phyloP scores from a whole-genome alignment of 345 rosid genomes.

The Rhodamnia rubescens region DNA sequence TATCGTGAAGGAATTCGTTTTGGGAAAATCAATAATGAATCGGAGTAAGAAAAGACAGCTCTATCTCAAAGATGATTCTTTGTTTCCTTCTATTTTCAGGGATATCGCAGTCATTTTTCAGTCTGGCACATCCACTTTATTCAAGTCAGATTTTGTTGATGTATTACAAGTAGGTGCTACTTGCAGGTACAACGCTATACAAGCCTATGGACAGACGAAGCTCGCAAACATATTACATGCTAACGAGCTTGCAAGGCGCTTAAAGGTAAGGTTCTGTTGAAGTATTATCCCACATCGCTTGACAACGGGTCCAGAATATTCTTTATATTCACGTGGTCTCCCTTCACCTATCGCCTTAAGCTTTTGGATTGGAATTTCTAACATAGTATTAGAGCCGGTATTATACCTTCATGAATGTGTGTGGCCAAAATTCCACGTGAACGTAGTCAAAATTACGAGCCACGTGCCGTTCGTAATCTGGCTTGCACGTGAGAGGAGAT shows the following conservation, averaged over 20 bases:
- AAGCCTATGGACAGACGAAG: conserved; percentile 25
- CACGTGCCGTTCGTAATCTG: no score
- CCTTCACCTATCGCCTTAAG: no score
- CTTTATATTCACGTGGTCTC: no score
- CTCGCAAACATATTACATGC: conserved; percentile 27
- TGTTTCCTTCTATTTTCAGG: not conserved
- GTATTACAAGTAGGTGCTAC: not conserved
- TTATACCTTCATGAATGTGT: no score
- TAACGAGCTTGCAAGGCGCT: conserved; percentile 19
- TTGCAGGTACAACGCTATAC: conserved; percentile 1
- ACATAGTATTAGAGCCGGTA: no score
- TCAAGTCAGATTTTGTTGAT: not conserved
- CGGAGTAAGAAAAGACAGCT: conserved; percentile 18
- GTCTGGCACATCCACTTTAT: not conserved
- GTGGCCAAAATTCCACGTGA: no score
- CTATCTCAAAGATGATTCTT: not conserved
- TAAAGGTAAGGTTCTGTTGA: conserved; percentile 17
- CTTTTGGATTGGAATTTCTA: no score
- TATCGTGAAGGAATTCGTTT: conserved; percentile 35
- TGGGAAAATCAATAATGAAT: conserved; percentile 30
- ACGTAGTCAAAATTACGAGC: no score
- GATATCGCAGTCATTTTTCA: not conserved
- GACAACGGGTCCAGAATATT: no score
- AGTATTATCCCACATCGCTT: no score
- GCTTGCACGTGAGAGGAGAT: no score